A percentile compares a stretch with the other conserved stretches of the same genome.
Conservation (phyloP, 73 alveolate genomes). For the Symbiodinium pilosum region DNA sequence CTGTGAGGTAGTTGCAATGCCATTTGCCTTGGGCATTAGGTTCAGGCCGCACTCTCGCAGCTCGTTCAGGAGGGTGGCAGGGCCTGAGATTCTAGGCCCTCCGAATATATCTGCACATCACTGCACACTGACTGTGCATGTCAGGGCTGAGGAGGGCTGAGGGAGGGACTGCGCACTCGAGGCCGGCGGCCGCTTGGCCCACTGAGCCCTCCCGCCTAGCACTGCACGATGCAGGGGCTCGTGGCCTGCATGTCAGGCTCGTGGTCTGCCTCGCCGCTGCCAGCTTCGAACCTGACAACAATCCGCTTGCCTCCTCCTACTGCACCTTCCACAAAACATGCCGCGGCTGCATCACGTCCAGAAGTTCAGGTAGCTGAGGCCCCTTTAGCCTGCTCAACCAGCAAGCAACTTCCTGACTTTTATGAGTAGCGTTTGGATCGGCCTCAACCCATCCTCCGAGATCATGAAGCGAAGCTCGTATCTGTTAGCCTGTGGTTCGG, state of each 20-base stretch:
- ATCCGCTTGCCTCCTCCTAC: neutral
- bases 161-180: slow-evolving; percentile 57
- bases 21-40: slow-evolving; percentile 59
- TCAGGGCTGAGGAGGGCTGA: too few species aligned
- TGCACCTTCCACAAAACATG: neutral
- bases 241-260: too few species aligned
- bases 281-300: slow-evolving; percentile 53
- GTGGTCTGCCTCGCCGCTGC: slow-evolving; percentile 67
- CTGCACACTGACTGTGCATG: too few species aligned
- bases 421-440: neutral
- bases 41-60: slow-evolving; percentile 89
- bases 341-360: slow-evolving; percentile 39
- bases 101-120: too few species aligned
- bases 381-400: slow-evolving; percentile 85
- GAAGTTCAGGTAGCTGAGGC: slow-evolving; percentile 72
- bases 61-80: slow-evolving; percentile 71
- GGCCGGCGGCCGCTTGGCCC: slow-evolving; percentile 89
- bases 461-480: slow-evolving; percentile 92
- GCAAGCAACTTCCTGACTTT: neutral
- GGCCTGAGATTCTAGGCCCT: slow-evolving; percentile 53
- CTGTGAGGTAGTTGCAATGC: too few species aligned
- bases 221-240: too few species aligned
- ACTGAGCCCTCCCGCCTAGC: slow-evolving; percentile 75
- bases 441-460: slow-evolving; percentile 86
- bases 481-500: slow-evolving; percentile 32